Conservation (phyloP, 2,329 filamentous ascomycete genomes). For the Ophiostoma populinum region DNA sequence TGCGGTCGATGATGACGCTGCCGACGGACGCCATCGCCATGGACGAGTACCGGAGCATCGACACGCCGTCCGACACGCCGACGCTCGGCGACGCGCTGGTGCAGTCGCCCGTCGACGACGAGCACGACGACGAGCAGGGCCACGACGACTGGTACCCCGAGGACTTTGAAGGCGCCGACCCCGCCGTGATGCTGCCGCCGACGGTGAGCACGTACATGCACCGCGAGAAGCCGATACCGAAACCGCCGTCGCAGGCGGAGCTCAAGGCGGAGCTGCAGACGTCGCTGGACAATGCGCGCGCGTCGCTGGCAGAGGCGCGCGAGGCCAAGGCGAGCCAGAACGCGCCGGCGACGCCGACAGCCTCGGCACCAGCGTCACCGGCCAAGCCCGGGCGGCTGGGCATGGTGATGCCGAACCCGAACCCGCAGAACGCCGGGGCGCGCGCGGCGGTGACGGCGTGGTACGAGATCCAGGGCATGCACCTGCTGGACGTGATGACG, state of each 20-base stretch:
- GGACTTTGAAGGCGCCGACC: conserved; percentile 39
- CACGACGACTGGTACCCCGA: conserved; percentile 34
- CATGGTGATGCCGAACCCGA: not conserved
- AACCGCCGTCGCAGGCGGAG: conserved; percentile 65
- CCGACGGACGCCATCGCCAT: conserved; percentile 15
- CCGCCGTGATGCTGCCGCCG: conserved; percentile 75
- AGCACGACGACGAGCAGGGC: conserved; percentile 18
- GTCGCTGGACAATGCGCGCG: conserved; percentile 50
- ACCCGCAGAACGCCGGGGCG: conserved; percentile 6
- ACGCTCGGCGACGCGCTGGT: conserved; percentile 22
- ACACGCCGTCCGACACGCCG: conserved; percentile 34
- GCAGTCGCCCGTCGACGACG: conserved; percentile 30
- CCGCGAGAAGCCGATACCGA: conserved; percentile 63
- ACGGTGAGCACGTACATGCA: conserved; percentile 93
- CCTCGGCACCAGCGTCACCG: conserved; percentile 4
- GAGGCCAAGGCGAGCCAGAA: conserved; percentile 16
- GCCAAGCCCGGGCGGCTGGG: not conserved
- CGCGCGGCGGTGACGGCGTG: conserved; percentile 32
- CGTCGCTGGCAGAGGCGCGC: conserved; percentile 45
- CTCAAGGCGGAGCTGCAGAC: conserved; percentile 52
- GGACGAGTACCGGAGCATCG: conserved; percentile 6
- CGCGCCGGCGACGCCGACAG: conserved; percentile 4
- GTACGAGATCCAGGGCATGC: conserved; percentile 79
- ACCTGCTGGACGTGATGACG: conserved; percentile 82
- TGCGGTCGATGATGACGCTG: conserved; percentile 4